Evolutionary conservation across 768 basidiomycete species (phyloP).

Genomic region (Mycena metata): DNA sequence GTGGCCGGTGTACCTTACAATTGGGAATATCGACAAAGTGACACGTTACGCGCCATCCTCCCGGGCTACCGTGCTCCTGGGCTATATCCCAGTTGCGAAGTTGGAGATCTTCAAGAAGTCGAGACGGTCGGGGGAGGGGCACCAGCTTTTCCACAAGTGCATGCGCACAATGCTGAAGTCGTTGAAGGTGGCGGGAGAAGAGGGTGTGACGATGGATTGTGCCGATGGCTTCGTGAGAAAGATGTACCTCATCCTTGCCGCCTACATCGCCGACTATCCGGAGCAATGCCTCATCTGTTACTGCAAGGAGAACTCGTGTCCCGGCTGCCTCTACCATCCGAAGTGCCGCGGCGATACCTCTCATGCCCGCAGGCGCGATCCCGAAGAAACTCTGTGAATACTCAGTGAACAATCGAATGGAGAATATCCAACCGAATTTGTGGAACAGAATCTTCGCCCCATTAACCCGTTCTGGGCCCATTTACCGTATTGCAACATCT

Average conservation of each 20-base stretch:
- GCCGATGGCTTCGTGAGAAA: constrained; percentile 28
- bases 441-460: constrained; percentile 29
- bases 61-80: constrained; percentile 47
- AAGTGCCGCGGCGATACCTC: background rate
- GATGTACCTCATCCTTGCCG: constrained; percentile 35
- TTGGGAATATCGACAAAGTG: constrained; percentile 49
- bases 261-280: constrained; percentile 35
- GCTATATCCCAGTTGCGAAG: constrained; percentile 52
- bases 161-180: constrained; percentile 44
- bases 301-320: constrained; percentile 34
- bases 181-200: constrained; percentile 29
- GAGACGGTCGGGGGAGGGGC: constrained; percentile 33
- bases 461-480: constrained; percentile 56
- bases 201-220: constrained; percentile 36
- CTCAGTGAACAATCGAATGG: constrained; percentile 33
- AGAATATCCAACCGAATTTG: constrained; percentile 35
- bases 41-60: constrained; percentile 41
- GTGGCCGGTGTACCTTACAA: constrained; percentile 52
- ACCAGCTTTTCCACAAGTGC: constrained; percentile 53
- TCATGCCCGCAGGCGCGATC: background rate
- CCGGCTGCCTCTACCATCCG: constrained; percentile 2
- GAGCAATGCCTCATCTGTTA: constrained; percentile 25
- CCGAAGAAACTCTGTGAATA: background rate
- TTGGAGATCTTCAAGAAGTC: constrained; percentile 42
- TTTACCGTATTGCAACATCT: constrained; percentile 41